Percentiles rank a stretch among this genome's conserved stretches.
Conservation (phyloP, 495 filamentous ascomycete species). For the Chaetomidium leptoderma region DNA sequence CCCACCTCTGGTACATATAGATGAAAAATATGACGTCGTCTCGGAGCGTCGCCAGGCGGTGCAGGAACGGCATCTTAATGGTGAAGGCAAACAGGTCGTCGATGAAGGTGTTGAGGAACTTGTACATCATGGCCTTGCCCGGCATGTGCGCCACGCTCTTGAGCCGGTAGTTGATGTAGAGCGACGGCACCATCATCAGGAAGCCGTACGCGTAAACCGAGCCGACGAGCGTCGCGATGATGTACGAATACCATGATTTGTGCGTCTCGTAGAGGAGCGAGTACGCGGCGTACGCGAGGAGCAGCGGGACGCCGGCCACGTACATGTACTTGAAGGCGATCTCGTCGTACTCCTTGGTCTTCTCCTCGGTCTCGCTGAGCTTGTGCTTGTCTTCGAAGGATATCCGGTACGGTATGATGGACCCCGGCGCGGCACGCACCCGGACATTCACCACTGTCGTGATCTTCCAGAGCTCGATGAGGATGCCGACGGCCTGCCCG, state of each 20-base stretch:
- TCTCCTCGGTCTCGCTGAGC: constrained; percentile 89
- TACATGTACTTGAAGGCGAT: constrained; percentile 98
- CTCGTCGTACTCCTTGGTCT: constrained; percentile 96
- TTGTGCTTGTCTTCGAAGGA: constrained; percentile 96
- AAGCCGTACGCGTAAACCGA: constrained; percentile 98
- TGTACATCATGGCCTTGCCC: constrained; percentile 91
- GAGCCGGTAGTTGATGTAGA: constrained; percentile 98
- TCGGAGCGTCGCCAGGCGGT: constrained; percentile 87
- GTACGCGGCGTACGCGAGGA: constrained; percentile 85
- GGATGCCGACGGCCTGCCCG: constrained; percentile 86
- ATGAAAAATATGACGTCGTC: constrained; percentile 99
- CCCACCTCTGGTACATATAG: constrained; percentile 92
- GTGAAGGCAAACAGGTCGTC: constrained; percentile 87
- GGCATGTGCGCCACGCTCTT: constrained; percentile 98
- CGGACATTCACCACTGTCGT: constrained; percentile 95
- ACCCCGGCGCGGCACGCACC: constrained; percentile 63
- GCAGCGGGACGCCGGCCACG: constrained; percentile 79
- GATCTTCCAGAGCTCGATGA: constrained; percentile 96
- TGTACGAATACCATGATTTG: constrained; percentile 96
- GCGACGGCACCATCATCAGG: constrained; percentile 95
- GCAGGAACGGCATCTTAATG: constrained; percentile 96
- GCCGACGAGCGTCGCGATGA: constrained; percentile 85
- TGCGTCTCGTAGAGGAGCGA: constrained; percentile 89
- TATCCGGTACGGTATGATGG: constrained; percentile 75
- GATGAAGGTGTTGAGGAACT: constrained; percentile 77